Evolutionary conservation across 768 basidiomycete genomes (phyloP).

Genomic region (Leccinum broughii): DNA sequence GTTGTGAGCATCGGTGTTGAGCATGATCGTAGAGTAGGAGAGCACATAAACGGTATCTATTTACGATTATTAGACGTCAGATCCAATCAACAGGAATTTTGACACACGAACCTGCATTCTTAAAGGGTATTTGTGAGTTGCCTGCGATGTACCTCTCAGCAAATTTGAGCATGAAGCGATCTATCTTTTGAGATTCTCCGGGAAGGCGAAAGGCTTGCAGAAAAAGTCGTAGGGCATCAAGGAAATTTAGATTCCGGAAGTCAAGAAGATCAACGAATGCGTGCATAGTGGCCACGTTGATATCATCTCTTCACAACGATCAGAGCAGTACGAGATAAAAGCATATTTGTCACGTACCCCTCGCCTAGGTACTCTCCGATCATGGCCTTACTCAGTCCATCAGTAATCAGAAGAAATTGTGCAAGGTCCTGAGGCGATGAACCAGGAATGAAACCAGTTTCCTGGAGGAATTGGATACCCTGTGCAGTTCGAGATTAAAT

Average conservation of each 20-base stretch:
- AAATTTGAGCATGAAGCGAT: constrained; percentile 98
- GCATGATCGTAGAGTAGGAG: constrained; percentile 92
- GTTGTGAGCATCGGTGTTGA: constrained; percentile 97
- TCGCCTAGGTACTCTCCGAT: constrained; percentile 99
- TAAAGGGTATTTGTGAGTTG: constrained; percentile 82
- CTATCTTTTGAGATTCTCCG: constrained; percentile 97
- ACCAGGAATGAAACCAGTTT: constrained; percentile 82
- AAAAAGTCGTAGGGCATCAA: constrained; percentile 87
- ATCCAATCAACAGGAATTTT: neutral
- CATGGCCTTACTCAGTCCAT: constrained; percentile 92
- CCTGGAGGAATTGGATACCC: constrained; percentile 89
- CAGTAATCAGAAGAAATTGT: constrained; percentile 78
- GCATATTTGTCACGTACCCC: constrained; percentile 57
- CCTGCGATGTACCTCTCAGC: constrained; percentile 94
- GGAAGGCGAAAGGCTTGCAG: constrained; percentile 96
- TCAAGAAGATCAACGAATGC: constrained; percentile 94
- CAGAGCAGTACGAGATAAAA: neutral
- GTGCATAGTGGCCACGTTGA: constrained; percentile 94
- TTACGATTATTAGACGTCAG: constrained; percentile 8
- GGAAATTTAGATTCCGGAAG: constrained; percentile 77
- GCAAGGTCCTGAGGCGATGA: constrained; percentile 78
- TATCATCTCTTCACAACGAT: constrained; percentile 64
- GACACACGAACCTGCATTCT: constrained; percentile 79
- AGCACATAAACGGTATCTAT: constrained; percentile 92
- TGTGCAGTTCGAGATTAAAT: constrained; percentile 31